A percentile compares a stretch with the other conserved stretches of the same genome.
Conservation (phyloP, 2,329 filamentous ascomycete species). For the Xylaria sp. region DNA sequence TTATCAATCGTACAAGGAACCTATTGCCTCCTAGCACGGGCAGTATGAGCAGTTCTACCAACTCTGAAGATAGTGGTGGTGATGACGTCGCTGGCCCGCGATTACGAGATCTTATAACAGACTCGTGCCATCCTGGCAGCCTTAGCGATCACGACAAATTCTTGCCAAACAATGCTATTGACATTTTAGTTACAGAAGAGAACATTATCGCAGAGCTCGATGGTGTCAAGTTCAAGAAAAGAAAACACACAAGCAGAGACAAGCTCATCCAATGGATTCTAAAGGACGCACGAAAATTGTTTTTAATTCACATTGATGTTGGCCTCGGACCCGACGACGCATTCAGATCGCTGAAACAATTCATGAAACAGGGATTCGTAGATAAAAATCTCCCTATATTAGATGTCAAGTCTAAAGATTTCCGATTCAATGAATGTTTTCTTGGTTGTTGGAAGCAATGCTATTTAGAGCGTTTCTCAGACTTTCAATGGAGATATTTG, state of each 20-base stretch:
- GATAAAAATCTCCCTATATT: not conserved
- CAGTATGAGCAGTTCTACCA: not conserved
- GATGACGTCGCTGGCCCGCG: not conserved
- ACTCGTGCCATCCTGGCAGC: not conserved
- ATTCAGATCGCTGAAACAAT: not conserved
- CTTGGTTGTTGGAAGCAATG: not conserved
- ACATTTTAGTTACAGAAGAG: not conserved
- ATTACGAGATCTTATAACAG: not conserved
- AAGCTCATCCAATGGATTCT: not conserved
- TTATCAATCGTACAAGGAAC: not conserved
- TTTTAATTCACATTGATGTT: not conserved
- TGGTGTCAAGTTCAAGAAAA: not conserved
- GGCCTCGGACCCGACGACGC: not conserved
- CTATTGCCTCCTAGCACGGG: not conserved
- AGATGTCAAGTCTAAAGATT: not conserved
- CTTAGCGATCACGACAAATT: not conserved
- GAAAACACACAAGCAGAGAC: not conserved
- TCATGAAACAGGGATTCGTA: not conserved
- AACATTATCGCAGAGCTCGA: not conserved
- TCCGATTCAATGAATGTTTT: not conserved
- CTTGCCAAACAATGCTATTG: not conserved
- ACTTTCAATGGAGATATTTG: not conserved
- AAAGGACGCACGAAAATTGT: not conserved
- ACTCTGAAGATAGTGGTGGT: not conserved
- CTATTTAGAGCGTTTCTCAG: not conserved